Conservation (phyloP, 352 stramenopile species). For the Pythium sukuiense region DNA sequence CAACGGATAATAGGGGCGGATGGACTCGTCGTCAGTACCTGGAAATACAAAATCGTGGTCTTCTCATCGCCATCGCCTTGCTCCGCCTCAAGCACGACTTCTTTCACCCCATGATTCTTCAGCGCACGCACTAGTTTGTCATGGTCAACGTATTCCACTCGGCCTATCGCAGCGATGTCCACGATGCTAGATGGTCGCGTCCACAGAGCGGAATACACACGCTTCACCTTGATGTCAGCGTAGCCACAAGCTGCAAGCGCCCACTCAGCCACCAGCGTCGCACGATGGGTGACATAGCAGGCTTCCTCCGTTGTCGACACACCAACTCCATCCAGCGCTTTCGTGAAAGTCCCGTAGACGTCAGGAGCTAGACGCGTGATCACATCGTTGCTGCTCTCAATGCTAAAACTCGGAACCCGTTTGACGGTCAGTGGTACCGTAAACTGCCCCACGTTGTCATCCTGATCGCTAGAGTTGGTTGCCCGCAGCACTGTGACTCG, state of each 20-base stretch:
- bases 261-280: background rate
- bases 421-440: background rate
- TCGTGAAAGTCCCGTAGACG: conserved; percentile 7
- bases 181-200: conserved; percentile 9
- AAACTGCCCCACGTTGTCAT: background rate
- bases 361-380: background rate
- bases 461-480: background rate
- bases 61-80: background rate
- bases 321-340: conserved; percentile 11
- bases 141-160: background rate
- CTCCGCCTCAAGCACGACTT: background rate
- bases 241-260: conserved; percentile 9
- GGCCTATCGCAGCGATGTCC: conserved; percentile 10
- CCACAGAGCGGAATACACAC: conserved; percentile 17
- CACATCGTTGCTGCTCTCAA: background rate
- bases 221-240: background rate
- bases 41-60: conserved; percentile 8
- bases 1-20: conserved; percentile 15
- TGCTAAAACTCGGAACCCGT: background rate
- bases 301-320: conserved; percentile 15
- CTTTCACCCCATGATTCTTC: background rate
- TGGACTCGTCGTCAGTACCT: conserved; percentile 3
- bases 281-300: conserved; percentile 6
- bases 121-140: conserved; percentile 5
- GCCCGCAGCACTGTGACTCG: conserved; percentile 9